Percentiles rank a stretch among this genome's conserved stretches.
These are phyloP conservation scores for Somion occarium DNA, from an alignment of 1,284 basidiomycete genomes.

Conservation along the genomic window DNA sequence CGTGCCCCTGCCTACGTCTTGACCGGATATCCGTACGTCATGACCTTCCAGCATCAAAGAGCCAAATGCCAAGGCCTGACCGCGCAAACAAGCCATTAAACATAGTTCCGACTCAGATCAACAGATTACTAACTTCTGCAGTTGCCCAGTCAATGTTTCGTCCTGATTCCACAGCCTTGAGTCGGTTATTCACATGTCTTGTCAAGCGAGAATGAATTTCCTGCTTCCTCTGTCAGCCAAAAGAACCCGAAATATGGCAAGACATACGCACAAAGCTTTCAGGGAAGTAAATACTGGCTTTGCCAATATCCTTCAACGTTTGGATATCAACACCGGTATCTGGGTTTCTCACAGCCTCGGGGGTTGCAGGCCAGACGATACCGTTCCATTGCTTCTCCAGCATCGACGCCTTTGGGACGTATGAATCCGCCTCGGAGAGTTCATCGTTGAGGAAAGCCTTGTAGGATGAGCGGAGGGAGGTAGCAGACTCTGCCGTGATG, in stretches of 20 bases:
- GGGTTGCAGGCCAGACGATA: constrained; percentile 68
- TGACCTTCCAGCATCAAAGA: constrained; percentile 75
- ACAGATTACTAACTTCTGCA: constrained; percentile 55
- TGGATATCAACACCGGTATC: constrained; percentile 63
- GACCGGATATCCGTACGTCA: constrained; percentile 83
- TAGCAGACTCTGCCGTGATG: constrained; percentile 46
- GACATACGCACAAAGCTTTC: constrained; percentile 55
- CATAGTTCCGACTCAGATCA: constrained; percentile 2
- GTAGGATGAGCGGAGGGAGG: constrained; percentile 49
- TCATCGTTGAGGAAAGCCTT: constrained; percentile 58
- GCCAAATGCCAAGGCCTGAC: constrained; percentile 80
- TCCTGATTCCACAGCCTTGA: constrained; percentile 68
- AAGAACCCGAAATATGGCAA: background rate
- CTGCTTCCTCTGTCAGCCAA: constrained; percentile 28
- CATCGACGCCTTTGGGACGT: constrained; percentile 48
- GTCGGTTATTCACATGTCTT: constrained; percentile 73
- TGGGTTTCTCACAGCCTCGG: constrained; percentile 49
- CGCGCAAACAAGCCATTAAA: background rate
- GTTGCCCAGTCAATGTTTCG: constrained; percentile 82
- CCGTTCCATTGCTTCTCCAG: constrained; percentile 63
- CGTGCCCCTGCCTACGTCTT: constrained; percentile 87
- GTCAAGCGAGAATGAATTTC: constrained; percentile 77
- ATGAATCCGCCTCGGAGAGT: constrained; percentile 45
- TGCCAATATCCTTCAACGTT: constrained; percentile 53
- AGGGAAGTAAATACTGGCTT: constrained; percentile 68